Evolutionary conservation across 495 filamentous ascomycete species (phyloP).

Genomic region (Physcia stellaris): DNA sequence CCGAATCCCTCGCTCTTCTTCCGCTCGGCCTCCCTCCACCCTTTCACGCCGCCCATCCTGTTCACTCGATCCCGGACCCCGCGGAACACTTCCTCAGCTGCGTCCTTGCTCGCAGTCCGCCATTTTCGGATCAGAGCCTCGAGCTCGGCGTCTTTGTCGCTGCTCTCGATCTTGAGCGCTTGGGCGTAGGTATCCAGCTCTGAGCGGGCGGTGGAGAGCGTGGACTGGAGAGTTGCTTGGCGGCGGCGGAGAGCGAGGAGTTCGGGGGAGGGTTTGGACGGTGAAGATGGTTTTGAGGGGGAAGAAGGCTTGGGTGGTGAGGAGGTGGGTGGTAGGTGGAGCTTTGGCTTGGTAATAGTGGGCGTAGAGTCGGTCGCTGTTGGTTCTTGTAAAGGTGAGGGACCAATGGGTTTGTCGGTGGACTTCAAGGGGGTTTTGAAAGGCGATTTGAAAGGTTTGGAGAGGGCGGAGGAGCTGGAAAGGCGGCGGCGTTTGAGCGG

Average conservation of each 20-base stretch:
- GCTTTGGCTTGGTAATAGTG: neutral
- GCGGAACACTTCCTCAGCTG: slow-evolving; percentile 37
- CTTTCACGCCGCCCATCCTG: slow-evolving; percentile 43
- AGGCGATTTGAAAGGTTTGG: slow-evolving; percentile 58
- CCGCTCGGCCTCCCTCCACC: slow-evolving; percentile 35
- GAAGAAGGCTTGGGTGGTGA: neutral
- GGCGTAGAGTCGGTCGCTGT: too few relatives aligned
- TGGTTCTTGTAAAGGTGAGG: too few relatives aligned
- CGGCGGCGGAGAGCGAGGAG: slow-evolving; percentile 22
- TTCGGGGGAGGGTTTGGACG: neutral
- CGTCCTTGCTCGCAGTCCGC: slow-evolving; percentile 30
- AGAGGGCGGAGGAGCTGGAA: slow-evolving; percentile 33
- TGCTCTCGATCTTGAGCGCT: slow-evolving; percentile 34
- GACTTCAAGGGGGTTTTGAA: slow-evolving; percentile 30
- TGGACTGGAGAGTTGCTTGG: slow-evolving; percentile 22
- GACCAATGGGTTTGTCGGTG: too few relatives aligned
- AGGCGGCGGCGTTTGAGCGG: slow-evolving; percentile 42
- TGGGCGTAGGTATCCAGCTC: slow-evolving; percentile 36
- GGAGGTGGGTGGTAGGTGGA: neutral
- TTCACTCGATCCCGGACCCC: slow-evolving; percentile 28
- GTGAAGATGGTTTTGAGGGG: neutral
- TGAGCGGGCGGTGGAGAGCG: slow-evolving; percentile 20
- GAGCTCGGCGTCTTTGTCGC: slow-evolving; percentile 32
- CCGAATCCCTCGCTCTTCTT: slow-evolving; percentile 22
- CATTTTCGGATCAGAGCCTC: slow-evolving; percentile 34